Evolutionary conservation across 306 rosid species (phyloP), one percentile per base, ranked within the genome.

Genomic region (Corylus avellana): DNA sequence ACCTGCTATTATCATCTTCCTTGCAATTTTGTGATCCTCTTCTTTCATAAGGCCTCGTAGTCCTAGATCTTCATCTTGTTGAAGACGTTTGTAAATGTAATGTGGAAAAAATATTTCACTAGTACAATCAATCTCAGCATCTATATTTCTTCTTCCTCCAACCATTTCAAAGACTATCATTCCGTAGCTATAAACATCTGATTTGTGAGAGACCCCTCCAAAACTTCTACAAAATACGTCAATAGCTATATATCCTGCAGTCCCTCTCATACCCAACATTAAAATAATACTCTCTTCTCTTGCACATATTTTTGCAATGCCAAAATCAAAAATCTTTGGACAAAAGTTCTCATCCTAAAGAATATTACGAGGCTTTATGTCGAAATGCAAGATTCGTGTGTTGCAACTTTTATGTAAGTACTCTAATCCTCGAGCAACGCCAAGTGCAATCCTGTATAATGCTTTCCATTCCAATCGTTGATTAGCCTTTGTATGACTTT

Each of bases 151-250:
- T 70, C 78, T 85, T 18, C 86, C 87, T 5, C 87, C 87, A 12
- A 85, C 75, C 76, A 86, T 83, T 47, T 88, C 87, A 4, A 85
- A 53, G 49, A 85, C 73, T 84, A 85, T 82, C 86, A 84, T 87
- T 57, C 86, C 86, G 14, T 62, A 79, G 4, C 88, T 82, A 9
- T 84, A 84, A 0, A 87, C 83, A 70, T 87, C 85, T 6, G 85
- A 87, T 18, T 84, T 87, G 8, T 87, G 77, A 0, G 88, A 87
- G 1, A 87, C 85, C 0, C 1, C 59, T 32, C 90, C 87, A n/a
- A 87, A 58, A 35, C 16, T 82, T 12, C 85, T 85, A 0, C 37
- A 73, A 5, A 79, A 32, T 20, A 87, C 76, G 25, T 87, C 83
- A 0, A 83, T 86, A 49, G 88, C 88, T 13, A 87, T 87, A 46